These are phyloP conservation scores for Protea cynaroides DNA, from an alignment of 164 flowering plant genomes.

Conservation along the genomic window DNA sequence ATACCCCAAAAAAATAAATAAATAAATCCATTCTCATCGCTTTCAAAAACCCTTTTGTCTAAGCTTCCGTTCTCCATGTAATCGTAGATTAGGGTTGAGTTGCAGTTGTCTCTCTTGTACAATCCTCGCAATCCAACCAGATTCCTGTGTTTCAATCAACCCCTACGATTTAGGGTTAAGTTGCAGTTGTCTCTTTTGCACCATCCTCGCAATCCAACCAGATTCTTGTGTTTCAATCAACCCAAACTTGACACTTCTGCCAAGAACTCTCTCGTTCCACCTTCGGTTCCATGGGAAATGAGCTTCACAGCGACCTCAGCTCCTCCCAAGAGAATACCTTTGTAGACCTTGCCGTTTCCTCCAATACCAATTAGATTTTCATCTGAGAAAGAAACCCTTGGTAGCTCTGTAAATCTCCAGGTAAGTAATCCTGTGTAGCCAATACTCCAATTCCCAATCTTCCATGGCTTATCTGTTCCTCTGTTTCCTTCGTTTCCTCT, in stretches of 20 bases:
- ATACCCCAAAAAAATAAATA: constrained; percentile 37
- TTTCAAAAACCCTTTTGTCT: constrained; percentile 36
- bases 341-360: constrained; percentile 43
- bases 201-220: constrained; percentile 50
- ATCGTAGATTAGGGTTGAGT: constrained; percentile 37
- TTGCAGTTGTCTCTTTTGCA: constrained; percentile 30
- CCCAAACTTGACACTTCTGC: constrained; percentile 51
- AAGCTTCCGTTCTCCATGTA: constrained; percentile 50
- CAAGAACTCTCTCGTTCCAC: constrained; percentile 34
- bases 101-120: constrained; percentile 33
- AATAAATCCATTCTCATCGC: constrained; percentile 16
- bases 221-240: constrained; percentile 39
- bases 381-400: constrained; percentile 31
- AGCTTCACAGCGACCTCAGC: constrained; percentile 39
- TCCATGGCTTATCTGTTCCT: constrained; percentile 20
- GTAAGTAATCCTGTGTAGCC: constrained; percentile 43
- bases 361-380: constrained; percentile 34
- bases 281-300: constrained; percentile 22
- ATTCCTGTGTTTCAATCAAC: constrained; percentile 42
- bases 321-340: constrained; percentile 28
- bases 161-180: constrained; percentile 36
- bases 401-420: constrained; percentile 34
- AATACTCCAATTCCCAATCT: constrained; percentile 49
- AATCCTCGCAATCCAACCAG: constrained; percentile 46
- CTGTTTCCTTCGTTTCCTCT: constrained; percentile 6